Conservation (phyloP, 1,284 basidiomycete genomes). For the Inonotus hispidus region DNA sequence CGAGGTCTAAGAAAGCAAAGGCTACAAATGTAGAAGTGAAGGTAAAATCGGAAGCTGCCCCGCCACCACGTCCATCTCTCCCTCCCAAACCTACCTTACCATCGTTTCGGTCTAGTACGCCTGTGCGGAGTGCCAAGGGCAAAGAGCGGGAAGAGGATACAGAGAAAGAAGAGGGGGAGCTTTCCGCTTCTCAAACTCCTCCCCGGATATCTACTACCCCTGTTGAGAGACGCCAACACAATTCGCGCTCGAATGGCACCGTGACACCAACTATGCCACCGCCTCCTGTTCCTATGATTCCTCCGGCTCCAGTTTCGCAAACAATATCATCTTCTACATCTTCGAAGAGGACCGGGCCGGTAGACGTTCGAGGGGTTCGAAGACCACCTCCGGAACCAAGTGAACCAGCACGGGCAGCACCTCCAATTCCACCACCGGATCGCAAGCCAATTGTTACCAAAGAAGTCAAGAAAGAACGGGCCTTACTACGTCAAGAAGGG, state of each 20-base stretch:
- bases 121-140: constrained; percentile 1
- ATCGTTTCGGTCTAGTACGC: background rate
- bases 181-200: constrained; percentile 17
- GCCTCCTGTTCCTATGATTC: constrained; percentile 16
- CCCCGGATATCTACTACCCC: constrained; percentile 2
- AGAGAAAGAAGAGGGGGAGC: constrained; percentile 18
- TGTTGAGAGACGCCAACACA: background rate
- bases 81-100: background rate
- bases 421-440: constrained; percentile 25
- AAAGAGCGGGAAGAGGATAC: constrained; percentile 8
- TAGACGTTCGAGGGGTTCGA: constrained; percentile 15
- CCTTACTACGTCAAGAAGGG: constrained; percentile 21
- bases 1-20: constrained; percentile 45
- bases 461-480: constrained; percentile 22
- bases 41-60: constrained; percentile 47
- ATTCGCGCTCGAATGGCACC: constrained; percentile 5
- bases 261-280: constrained; percentile 25
- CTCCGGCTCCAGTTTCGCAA: constrained; percentile 20
- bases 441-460: constrained; percentile 1
- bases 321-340: constrained; percentile 13
- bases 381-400: constrained; percentile 12
- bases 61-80: background rate
- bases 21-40: constrained; percentile 39
- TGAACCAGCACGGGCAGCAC: constrained; percentile 22
- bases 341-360: constrained; percentile 23